A percentile compares a stretch with the other conserved stretches of the same genome.
Conservation (phyloP, 1,284 basidiomycete genomes). For the Earliella scabrosa region DNA sequence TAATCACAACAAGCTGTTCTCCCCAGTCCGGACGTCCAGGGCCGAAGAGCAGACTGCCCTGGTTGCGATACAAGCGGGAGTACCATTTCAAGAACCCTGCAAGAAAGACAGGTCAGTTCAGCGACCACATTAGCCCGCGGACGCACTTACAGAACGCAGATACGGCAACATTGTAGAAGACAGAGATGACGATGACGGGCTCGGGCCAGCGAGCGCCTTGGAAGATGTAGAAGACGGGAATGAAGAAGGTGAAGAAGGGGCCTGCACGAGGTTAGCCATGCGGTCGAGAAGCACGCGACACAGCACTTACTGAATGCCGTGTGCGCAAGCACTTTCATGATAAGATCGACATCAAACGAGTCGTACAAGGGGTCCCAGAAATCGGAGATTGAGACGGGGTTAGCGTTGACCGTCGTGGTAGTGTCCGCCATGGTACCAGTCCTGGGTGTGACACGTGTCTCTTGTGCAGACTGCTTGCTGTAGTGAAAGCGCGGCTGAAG, state of each 20-base stretch:
- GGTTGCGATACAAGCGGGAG: slow-evolving; percentile 75
- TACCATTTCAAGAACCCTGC: slow-evolving; percentile 73
- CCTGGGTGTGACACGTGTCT: not conserved
- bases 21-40: slow-evolving; percentile 75
- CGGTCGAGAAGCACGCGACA: not conserved
- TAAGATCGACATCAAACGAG: slow-evolving; percentile 70
- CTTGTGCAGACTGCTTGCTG: not conserved
- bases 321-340: slow-evolving; percentile 75
- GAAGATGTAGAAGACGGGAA: slow-evolving; percentile 77
- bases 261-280: slow-evolving; percentile 45
- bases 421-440: slow-evolving; percentile 1
- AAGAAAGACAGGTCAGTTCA: not conserved
- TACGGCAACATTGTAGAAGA: slow-evolving; percentile 58
- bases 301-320: slow-evolving; percentile 73
- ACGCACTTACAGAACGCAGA: slow-evolving; percentile 66
- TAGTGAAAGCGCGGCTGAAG: not conserved
- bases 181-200: slow-evolving; percentile 52
- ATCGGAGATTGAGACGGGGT: slow-evolving; percentile 9
- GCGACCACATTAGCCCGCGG: not conserved
- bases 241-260: slow-evolving; percentile 80
- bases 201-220: slow-evolving; percentile 61
- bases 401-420: slow-evolving; percentile 2
- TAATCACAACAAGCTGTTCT: slow-evolving; percentile 86
- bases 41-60: slow-evolving; percentile 63
- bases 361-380: slow-evolving; percentile 47